phyloP scores from a whole-genome alignment of 2,329 filamentous ascomycete genomes.

The Aspergillus felis region DNA sequence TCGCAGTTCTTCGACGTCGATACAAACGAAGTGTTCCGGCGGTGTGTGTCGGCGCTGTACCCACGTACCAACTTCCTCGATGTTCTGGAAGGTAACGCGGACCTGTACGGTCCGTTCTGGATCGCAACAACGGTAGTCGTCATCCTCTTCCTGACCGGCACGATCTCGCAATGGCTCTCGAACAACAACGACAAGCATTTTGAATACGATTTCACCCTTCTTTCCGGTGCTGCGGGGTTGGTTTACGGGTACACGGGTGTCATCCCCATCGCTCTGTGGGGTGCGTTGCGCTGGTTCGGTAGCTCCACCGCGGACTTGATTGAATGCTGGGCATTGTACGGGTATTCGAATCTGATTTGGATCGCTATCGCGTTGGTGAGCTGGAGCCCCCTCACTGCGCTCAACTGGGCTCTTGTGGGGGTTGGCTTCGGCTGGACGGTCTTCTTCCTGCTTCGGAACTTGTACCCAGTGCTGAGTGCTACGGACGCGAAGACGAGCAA shows the following conservation, averaged over 20 bases:
- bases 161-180: slow-evolving; percentile 85
- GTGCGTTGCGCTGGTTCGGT: slow-evolving; percentile 88
- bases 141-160: slow-evolving; percentile 91
- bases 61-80: slow-evolving; percentile 94
- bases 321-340: slow-evolving; percentile 93
- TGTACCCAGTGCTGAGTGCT: slow-evolving; percentile 87
- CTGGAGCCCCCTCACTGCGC: slow-evolving; percentile 77
- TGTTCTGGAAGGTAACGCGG: slow-evolving; percentile 92
- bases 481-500: slow-evolving; percentile 92
- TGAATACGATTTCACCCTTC: slow-evolving; percentile 82
- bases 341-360: slow-evolving; percentile 96
- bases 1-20: slow-evolving; percentile 98
- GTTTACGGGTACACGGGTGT: slow-evolving; percentile 93
- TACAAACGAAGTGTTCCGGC: slow-evolving; percentile 79
- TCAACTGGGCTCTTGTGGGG: slow-evolving; percentile 92
- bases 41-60: slow-evolving; percentile 84
- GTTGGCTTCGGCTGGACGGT: slow-evolving; percentile 81
- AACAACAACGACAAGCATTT: slow-evolving; percentile 66
- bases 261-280: slow-evolving; percentile 81
- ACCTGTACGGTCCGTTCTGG: slow-evolving; percentile 97
- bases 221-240: slow-evolving; percentile 86
- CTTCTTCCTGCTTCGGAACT: slow-evolving; percentile 76
- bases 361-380: slow-evolving; percentile 88
- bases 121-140: slow-evolving; percentile 96
- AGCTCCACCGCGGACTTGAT: slow-evolving; percentile 89